A percentile compares a stretch with the other conserved stretches of the same genome.
Conservation (phyloP, 2,329 filamentous ascomycete species). For the Botrytis paeoniae region DNA sequence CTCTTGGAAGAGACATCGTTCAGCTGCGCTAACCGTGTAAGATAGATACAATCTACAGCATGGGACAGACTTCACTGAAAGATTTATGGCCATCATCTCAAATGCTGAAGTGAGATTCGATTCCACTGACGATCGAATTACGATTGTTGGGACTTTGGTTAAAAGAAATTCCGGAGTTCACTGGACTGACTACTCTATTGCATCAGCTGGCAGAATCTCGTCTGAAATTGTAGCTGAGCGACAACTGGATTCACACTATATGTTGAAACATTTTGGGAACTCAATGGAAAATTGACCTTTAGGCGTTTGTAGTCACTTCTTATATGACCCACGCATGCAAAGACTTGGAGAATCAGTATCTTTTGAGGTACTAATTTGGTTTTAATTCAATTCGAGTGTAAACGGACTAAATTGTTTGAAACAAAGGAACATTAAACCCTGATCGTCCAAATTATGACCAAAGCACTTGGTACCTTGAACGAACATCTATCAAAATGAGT, state of each 20-base stretch:
- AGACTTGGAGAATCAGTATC: not conserved
- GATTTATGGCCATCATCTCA: not conserved
- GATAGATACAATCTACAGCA: rapidly evolving
- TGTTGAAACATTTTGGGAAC: not conserved
- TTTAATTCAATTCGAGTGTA: not conserved
- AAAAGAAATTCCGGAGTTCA: not conserved
- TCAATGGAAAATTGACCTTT: not conserved
- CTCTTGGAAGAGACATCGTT: not conserved
- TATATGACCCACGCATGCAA: too few species aligned
- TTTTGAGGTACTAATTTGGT: not conserved
- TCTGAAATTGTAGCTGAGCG: not conserved
- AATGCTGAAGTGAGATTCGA: not conserved
- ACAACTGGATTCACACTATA: not conserved
- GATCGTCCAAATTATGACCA: not conserved
- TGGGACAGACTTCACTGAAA: not conserved
- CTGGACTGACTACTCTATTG: not conserved
- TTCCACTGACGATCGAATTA: not conserved
- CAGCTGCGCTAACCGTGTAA: not conserved
- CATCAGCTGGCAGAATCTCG: too few species aligned
- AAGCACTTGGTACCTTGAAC: not conserved
- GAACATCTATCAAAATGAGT: not conserved
- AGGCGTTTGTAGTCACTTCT: not conserved
- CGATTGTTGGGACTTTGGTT: not conserved
- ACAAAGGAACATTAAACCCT: not conserved
- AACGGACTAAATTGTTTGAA: not conserved